Base-by-base conservation (phyloP, 1,139 yeast species). In the Yamadazyma sp. region DNA sequence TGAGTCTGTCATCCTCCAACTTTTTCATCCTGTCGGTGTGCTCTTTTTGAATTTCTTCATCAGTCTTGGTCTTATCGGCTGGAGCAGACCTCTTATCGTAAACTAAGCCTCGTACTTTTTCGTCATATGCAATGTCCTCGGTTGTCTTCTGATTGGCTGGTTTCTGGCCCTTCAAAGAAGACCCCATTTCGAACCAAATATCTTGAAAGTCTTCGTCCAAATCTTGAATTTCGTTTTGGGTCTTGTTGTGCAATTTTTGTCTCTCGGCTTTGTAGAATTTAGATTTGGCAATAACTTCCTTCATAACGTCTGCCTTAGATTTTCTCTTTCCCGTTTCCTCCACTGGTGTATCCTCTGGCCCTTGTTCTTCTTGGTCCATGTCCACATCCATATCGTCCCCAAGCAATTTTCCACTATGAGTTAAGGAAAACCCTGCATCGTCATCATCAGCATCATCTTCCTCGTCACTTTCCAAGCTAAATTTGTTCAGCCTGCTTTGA, bases 21-120 rank as follows among this genome's bases (percentile, higher is more conserved):
- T 80, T 77, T 53, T 79, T 78, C 64, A 76, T 71, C 53, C 77
- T 80, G 28, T 82, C 89, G 6, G 76, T 79, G 48, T 78, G 79
- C 55, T 87, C 96, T 39, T 75, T 69, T 31, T 70, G 75, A 16
- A 89, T 46, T 61, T 94, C 98, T 58, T 92, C 96, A 1, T 79
- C 87, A 0, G 98, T 91, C 63, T 91, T 88, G 1, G 97, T 89
- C 61, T 97, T 75, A 45, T 89, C 96, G n/a, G 94, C 81, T n/a
- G 98, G 98, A 8, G 79, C 89, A 0, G 98, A 91, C 53, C 98
- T 77, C 55, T 85, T 79, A 44, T 94, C 98, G 56, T 86, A 75
- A 4, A 83, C 82, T 55, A 92, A 75, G 54, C 86, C 92, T 44
- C 87, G 78, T 23, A 92, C 91, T 49, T 80, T 77, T 50, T 69